phyloP scores from a whole-genome alignment of 2,329 filamentous ascomycete genomes.

The Paraphaeosphaeria sporulosa region DNA sequence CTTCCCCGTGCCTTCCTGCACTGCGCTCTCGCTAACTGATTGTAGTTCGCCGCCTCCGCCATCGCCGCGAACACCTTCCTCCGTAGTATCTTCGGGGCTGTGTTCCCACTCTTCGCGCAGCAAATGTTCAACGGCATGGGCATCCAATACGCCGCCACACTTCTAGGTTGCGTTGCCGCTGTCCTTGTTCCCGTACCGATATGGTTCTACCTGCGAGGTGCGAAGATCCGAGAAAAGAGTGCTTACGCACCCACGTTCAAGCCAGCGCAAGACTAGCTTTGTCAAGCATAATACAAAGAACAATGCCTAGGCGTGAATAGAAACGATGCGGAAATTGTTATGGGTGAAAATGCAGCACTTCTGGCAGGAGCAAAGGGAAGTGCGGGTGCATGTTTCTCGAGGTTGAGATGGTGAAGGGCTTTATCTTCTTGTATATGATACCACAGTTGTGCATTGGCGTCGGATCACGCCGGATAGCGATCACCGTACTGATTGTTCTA shows the following conservation, averaged over 20 bases:
- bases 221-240: conserved; percentile 54
- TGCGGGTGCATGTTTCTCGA: neutral
- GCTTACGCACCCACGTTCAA: conserved; percentile 53
- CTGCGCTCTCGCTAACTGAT: conserved; percentile 18
- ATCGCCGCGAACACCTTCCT: conserved; percentile 65
- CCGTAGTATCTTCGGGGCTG: conserved; percentile 58
- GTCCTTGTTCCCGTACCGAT: conserved; percentile 56
- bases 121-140: conserved; percentile 65
- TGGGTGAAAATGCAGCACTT: neutral
- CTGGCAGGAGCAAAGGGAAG: neutral
- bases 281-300: neutral
- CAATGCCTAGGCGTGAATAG: neutral
- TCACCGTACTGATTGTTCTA: neutral
- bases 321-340: neutral
- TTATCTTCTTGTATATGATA: conserved; percentile 1
- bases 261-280: conserved; percentile 14
- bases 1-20: neutral
- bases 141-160: conserved; percentile 55
- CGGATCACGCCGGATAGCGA: neutral
- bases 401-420: neutral
- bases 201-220: conserved; percentile 54
- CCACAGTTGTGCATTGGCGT: neutral
- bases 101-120: conserved; percentile 62
- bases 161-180: conserved; percentile 55
- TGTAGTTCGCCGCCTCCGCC: conserved; percentile 59